A percentile compares a stretch with the other conserved stretches of the same genome.
These are phyloP conservation scores for Ophiobolus disseminans DNA, from an alignment of 2,329 filamentous ascomycete species.

Conservation along the genomic window DNA sequence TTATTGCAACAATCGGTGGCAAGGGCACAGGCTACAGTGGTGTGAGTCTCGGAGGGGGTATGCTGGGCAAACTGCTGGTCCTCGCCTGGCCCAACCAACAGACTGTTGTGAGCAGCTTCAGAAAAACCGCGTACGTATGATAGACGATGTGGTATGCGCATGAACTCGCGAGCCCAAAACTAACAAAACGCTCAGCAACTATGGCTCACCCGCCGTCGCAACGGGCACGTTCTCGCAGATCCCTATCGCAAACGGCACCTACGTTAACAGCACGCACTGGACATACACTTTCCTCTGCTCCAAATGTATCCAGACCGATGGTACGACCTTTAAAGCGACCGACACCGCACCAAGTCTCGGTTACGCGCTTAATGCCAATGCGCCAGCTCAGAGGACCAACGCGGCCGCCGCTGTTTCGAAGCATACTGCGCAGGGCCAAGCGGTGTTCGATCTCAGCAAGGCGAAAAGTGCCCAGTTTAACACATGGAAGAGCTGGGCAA, in stretches of 20 bases:
- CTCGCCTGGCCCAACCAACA: slow-evolving; percentile 59
- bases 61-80: slow-evolving; percentile 58
- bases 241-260: slow-evolving; percentile 61
- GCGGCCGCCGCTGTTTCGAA: slow-evolving; percentile 22
- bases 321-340: slow-evolving; percentile 34
- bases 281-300: slow-evolving; percentile 63
- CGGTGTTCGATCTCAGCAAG: slow-evolving; percentile 29
- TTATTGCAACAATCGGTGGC: slow-evolving; percentile 61
- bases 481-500: slow-evolving; percentile 34
- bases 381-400: slow-evolving; percentile 27
- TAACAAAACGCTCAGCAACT: slow-evolving; percentile 42
- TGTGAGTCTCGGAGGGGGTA: slow-evolving; percentile 56
- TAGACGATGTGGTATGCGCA: neutral
- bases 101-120: slow-evolving; percentile 54
- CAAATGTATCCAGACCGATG: slow-evolving; percentile 40
- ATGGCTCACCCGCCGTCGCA: slow-evolving; percentile 58
- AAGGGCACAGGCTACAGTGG: slow-evolving; percentile 59
- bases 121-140: slow-evolving; percentile 46
- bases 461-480: slow-evolving; percentile 31
- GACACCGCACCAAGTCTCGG: slow-evolving; percentile 30
- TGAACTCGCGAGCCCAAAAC: neutral
- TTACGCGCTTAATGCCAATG: slow-evolving; percentile 29
- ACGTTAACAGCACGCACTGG: slow-evolving; percentile 61
- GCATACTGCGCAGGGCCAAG: slow-evolving; percentile 31
- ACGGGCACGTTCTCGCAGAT: slow-evolving; percentile 51